These are phyloP conservation scores for Hyphopichia pseudoburtonii DNA, from an alignment of 1,139 yeast species.

Conservation along the genomic window DNA sequence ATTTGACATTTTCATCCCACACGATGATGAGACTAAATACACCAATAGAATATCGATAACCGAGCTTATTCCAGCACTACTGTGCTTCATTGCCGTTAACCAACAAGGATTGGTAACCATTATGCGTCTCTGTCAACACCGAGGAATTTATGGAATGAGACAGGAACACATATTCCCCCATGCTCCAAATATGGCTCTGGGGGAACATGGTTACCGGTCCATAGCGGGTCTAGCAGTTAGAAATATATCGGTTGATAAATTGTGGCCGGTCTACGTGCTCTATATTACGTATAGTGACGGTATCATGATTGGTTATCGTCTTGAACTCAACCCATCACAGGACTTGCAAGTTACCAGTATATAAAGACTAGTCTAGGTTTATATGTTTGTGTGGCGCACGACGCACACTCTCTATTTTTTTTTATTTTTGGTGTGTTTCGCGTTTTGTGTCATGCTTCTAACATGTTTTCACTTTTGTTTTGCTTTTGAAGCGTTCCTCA, in stretches of 20 bases:
- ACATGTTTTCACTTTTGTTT: no score
- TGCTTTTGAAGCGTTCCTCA: no score
- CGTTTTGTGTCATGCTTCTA: no score
- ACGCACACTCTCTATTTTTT: no score
- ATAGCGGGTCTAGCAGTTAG: constrained; percentile 33
- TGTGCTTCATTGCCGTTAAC: constrained; percentile 52
- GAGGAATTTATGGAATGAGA: constrained; percentile 60
- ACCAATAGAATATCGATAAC: constrained; percentile 56
- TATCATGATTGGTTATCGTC: constrained; percentile 1
- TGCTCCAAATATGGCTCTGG: constrained; percentile 26
- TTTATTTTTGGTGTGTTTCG: no score
- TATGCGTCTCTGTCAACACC: constrained; percentile 54
- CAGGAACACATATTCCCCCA: constrained; percentile 60
- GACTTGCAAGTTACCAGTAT: background rate
- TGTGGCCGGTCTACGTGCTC: constrained; percentile 2
- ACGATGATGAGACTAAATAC: constrained; percentile 37
- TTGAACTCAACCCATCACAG: background rate
- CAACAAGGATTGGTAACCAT: constrained; percentile 62
- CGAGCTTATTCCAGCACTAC: constrained; percentile 51
- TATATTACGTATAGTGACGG: constrained; percentile 4
- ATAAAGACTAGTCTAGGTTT: background rate
- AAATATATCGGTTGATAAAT: constrained; percentile 15
- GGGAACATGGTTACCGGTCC: constrained; percentile 30
- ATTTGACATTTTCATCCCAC: constrained; percentile 36
- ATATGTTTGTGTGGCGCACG: no score